Base-by-base conservation (phyloP, 2,329 filamentous ascomycete genomes). In the Conoideocrella luteorostrata region DNA sequence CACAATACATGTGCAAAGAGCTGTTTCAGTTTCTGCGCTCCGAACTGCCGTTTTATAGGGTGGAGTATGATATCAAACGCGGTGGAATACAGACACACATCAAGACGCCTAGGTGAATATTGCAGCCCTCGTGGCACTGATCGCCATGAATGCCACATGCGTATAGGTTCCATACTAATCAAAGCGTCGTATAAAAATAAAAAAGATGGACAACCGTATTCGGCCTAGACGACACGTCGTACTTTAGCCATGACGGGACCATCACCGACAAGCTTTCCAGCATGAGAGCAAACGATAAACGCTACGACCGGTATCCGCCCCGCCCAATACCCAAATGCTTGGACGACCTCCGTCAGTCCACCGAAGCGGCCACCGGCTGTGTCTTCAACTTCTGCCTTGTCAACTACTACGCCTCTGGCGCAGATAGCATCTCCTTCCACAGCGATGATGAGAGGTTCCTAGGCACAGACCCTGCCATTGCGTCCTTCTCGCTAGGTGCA, bases 391-490 rank as follows among this genome's bases (percentile, higher is more conserved):
- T 90, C 58, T 86, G 82, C 47, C 72, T 91, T 1, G 84, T 91
- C 4, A 91, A 91, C 56, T 91, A 91, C 65, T 91, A 91, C 57
- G 82, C 82, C n/a, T 77, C 76, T 4, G 86, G 86, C 0, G 68
- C 78, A 5, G 86, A 91, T 59, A 87, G 82, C 52, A 91, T 91
- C 39, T 77, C 81, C 10, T 91, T 84, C 56, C 86, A 91, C 61
- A 86, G 81, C 39, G 87, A 91, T 52, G 86, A 91, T 55, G 87
- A 91, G 67, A 71, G 77, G 5, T 93, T 91, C 52, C 72, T 91
- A 0, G 86, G 86, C 0, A 51, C 65, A 0, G 66, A 82, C 15
- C 86, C 86, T 1, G 76, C 79, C 7, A 90, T 91, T 43, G 86
- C 86, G 1, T 88, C 82, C 0, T 80, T 89, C 54, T 83, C 81